These are phyloP conservation scores for Bremia lactucae DNA, from an alignment of 352 stramenopile genomes.

Conservation along the genomic window DNA sequence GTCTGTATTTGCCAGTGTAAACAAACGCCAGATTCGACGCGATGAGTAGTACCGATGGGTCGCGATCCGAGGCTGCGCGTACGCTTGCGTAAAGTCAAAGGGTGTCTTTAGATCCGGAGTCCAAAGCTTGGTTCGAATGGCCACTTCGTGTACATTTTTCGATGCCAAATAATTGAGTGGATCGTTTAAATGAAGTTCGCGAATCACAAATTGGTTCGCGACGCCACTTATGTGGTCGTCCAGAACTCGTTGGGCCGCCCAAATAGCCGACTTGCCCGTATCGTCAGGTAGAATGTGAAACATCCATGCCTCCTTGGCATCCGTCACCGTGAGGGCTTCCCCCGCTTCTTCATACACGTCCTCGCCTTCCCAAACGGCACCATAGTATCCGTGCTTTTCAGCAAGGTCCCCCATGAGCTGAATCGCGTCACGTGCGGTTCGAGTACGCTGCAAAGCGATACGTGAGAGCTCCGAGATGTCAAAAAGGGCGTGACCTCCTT, in stretches of 20 bases:
- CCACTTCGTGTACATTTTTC: constrained; percentile 80
- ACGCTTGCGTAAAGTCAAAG: constrained; percentile 87
- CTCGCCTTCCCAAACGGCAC: constrained; percentile 67
- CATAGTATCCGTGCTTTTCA: constrained; percentile 90
- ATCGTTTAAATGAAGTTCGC: constrained; percentile 68
- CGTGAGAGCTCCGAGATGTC: constrained; percentile 80
- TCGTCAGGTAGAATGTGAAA: constrained; percentile 93
- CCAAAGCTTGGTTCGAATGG: constrained; percentile 79
- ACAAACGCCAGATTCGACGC: constrained; percentile 85
- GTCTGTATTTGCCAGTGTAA: constrained; percentile 65
- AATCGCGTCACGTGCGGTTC: constrained; percentile 71
- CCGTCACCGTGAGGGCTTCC: constrained; percentile 86
- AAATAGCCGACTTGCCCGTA: constrained; percentile 87
- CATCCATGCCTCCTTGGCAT: constrained; percentile 89
- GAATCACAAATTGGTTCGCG: constrained; percentile 93
- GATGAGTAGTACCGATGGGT: constrained; percentile 76
- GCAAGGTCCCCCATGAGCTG: constrained; percentile 91
- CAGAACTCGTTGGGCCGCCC: constrained; percentile 87
- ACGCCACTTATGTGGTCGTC: constrained; percentile 79
- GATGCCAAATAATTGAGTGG: constrained; percentile 84
- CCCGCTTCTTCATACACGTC: constrained; percentile 59
- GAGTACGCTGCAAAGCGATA: constrained; percentile 81
- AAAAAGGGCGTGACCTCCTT: constrained; percentile 82
- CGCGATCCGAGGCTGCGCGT: constrained; percentile 56
- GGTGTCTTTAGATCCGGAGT: constrained; percentile 28